Base-by-base conservation (phyloP, 139 green algal genomes). In the Chlorella sp. region DNA sequence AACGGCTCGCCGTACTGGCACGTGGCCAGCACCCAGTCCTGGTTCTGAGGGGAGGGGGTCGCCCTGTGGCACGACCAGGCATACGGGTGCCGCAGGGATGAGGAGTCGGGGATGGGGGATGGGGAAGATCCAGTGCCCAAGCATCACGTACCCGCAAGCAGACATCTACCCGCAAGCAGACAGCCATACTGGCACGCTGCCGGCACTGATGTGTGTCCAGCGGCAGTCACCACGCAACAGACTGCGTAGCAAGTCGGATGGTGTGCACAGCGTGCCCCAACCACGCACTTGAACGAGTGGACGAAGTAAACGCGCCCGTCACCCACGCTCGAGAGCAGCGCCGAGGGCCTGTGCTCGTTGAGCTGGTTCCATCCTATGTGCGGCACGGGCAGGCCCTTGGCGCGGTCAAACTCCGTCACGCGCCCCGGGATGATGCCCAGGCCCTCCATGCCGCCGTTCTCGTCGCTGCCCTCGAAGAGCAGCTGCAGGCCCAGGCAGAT, bases 281-380 rank as follows among this genome's bases (percentile, higher is more conserved):
- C n/a, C n/a, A n/a, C n/a, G n/a, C n/a, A 85, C 78, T 82, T 84
- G 85, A 92, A 99, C 2, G 93, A 97, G 91, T 99, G 95, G 70
- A 99, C 95, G 77, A 97, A 99, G 83, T 99, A 99, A 1, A 98
- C 89, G 24, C 96, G 85, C 50, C 88, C 75, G 32, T 89, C 85
- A 24, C 81, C 88, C 17, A 94, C 83, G 1, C 63, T 59, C 50
- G 62, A 71, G 23, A 97, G 82, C 78, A 96, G 77, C 3, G 34
- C 2, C 17, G 64, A 70, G 20, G 64, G 32, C 33, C 72, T 64
- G 50, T 69, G 31, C 61, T 86, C 79, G 0, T 88, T 69, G 4
- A 97, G 76, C 27, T 85, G 87, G 80, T 98, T 99, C 95, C 95
- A 99, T 10, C 95, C 95, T 36, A 99, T 99, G 86, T 98, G 95